phyloP scores from a whole-genome alignment of 306 rosid genomes.

The Trifolium subterraneum region DNA sequence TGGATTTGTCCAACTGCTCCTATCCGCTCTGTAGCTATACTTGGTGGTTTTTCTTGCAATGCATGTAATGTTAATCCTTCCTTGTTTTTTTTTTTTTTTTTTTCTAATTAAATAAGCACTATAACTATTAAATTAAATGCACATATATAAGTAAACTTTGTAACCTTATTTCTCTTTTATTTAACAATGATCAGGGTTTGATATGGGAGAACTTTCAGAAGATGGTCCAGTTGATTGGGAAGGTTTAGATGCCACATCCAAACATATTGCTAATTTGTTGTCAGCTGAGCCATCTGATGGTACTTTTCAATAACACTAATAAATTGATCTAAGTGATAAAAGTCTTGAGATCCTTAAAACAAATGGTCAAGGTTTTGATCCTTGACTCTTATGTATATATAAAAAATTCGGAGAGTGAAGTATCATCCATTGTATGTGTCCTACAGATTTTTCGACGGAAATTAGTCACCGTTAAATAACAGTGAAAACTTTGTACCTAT shows the following conservation, averaged over 20 bases:
- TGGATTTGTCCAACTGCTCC: conserved; percentile 99
- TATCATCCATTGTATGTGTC: no score
- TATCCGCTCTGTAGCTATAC: conserved; percentile 74
- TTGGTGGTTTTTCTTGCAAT: conserved; percentile 88
- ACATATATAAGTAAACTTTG: not conserved
- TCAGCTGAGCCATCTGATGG: conserved; percentile 91
- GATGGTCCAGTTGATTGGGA: conserved; percentile 92
- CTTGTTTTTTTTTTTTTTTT: conserved; percentile 15
- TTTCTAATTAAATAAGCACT: not conserved
- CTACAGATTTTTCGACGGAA: no score
- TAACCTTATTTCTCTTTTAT: conserved; percentile 26
- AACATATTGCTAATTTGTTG: conserved; percentile 82
- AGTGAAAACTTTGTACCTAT: no score
- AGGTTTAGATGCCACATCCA: conserved; percentile 86
- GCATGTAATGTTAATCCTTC: conserved; percentile 62
- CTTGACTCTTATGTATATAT: no score
- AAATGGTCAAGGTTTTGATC: no score
- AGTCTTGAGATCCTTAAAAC: no score
- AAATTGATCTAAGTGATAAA: no score
- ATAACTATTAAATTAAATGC: not conserved
- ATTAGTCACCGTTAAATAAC: no score
- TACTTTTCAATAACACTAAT: conserved; percentile 42
- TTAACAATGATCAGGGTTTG: conserved; percentile 70
- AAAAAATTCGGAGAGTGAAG: no score
- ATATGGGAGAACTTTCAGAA: conserved; percentile 83